Conservation (phyloP, 2,329 filamentous ascomycete genomes). For the Eutypa lata region DNA sequence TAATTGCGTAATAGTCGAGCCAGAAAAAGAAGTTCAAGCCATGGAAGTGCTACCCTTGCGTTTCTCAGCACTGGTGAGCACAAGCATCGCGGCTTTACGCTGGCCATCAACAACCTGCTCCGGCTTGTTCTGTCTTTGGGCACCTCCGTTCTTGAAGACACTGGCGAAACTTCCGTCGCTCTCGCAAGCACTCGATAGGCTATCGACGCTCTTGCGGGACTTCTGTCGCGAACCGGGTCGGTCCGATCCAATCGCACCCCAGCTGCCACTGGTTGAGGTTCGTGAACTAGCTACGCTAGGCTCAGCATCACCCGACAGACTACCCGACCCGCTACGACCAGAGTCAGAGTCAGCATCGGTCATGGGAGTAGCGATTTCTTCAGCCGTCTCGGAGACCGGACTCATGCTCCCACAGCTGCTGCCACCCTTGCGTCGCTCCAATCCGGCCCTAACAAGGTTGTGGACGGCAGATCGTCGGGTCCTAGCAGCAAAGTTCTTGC, state of each 20-base stretch:
- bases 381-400: slow-evolving; percentile 78
- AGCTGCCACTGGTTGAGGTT: slow-evolving; percentile 68
- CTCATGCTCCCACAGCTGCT: slow-evolving; percentile 76
- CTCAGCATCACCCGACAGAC: slow-evolving; percentile 70
- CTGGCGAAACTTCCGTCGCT: slow-evolving; percentile 63
- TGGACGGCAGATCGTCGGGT: slow-evolving; percentile 89
- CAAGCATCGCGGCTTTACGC: slow-evolving; percentile 81
- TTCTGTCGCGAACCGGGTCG: slow-evolving; percentile 71
- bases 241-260: slow-evolving; percentile 83
- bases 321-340: slow-evolving; percentile 72
- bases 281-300: slow-evolving; percentile 71
- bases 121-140: slow-evolving; percentile 50
- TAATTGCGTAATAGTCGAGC: slow-evolving; percentile 22
- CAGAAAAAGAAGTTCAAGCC: slow-evolving; percentile 16
- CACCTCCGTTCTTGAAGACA: slow-evolving; percentile 57
- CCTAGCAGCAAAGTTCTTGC: slow-evolving; percentile 94
- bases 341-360: slow-evolving; percentile 74
- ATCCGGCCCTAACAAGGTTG: slow-evolving; percentile 85
- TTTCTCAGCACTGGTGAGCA: slow-evolving; percentile 87
- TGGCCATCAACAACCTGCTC: slow-evolving; percentile 54
- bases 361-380: slow-evolving; percentile 63
- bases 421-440: slow-evolving; percentile 76
- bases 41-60: slow-evolving; percentile 60
- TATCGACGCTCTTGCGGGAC: slow-evolving; percentile 60
- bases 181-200: slow-evolving; percentile 59